Evolutionary conservation across 2,329 filamentous ascomycete genomes (phyloP).

Genomic region (Fusarium newnesense): DNA sequence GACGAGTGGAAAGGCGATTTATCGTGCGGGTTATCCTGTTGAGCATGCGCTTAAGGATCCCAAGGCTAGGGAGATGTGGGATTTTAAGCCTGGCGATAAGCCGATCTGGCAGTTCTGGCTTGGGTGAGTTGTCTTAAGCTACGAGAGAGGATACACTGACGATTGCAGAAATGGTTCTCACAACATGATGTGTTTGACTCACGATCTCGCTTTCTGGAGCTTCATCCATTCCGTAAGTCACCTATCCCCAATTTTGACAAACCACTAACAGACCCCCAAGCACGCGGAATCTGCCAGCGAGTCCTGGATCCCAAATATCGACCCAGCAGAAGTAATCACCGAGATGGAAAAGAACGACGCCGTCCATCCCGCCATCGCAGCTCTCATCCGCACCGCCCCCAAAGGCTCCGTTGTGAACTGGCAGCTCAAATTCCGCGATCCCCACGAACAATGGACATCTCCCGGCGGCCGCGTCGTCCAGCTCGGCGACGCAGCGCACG

Average conservation of each 20-base stretch:
- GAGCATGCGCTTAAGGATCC: constrained; percentile 26
- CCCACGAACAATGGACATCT: constrained; percentile 31
- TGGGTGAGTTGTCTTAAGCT: background rate
- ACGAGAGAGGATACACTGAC: background rate
- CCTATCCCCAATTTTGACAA: rapidly evolving
- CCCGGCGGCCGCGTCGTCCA: constrained; percentile 27
- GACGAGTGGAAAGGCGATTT: constrained; percentile 26
- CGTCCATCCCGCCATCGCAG: constrained; percentile 22
- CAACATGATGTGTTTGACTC: constrained; percentile 21
- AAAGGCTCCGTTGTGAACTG: constrained; percentile 32
- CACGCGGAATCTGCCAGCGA: constrained; percentile 26
- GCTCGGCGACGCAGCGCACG: constrained; percentile 27
- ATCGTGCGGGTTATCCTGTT: constrained; percentile 21
- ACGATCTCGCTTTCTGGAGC: constrained; percentile 29
- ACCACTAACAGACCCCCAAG: background rate
- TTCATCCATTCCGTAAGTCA: constrained; percentile 25
- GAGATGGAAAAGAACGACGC: constrained; percentile 31
- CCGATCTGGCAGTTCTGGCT: constrained; percentile 32
- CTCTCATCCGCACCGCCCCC: constrained; percentile 23
- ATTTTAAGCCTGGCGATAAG: constrained; percentile 16
- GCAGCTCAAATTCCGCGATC: constrained; percentile 33
- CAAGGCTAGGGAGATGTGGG: constrained; percentile 26
- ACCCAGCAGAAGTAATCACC: constrained; percentile 21
- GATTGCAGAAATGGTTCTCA: constrained; percentile 14
- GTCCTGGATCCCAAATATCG: constrained; percentile 27